These are phyloP conservation scores for Bacidia gigantensis DNA, from an alignment of 495 filamentous ascomycete species.

Conservation along the genomic window DNA sequence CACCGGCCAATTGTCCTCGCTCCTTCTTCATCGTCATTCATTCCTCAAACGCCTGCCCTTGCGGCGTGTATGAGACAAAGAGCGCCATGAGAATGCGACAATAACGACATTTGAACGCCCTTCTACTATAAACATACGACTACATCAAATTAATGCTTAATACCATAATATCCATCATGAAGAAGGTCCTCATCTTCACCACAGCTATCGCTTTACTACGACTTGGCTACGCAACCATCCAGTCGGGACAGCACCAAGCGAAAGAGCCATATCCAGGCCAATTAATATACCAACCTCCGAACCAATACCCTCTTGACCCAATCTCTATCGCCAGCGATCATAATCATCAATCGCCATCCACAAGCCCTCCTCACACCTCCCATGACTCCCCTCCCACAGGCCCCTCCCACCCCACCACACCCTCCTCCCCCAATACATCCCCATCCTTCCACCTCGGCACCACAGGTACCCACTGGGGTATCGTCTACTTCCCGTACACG, in stretches of 20 bases:
- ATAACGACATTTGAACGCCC: not conserved
- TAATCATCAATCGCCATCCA: not conserved
- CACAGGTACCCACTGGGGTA: constrained; percentile 52
- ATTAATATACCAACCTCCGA: not conserved
- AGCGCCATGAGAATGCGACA: not conserved
- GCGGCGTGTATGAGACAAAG: not conserved
- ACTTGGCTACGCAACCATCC: not conserved
- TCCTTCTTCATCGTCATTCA: not conserved
- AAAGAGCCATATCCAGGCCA: not conserved
- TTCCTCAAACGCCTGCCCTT: not conserved
- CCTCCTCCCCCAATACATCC: constrained; percentile 1
- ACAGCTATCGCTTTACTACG: not conserved
- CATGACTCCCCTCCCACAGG: not conserved
- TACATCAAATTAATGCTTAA: constrained; percentile 3
- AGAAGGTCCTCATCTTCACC: not conserved
- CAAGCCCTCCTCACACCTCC: not conserved
- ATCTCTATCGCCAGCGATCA: not conserved
- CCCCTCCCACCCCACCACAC: not conserved
- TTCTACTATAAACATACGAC: not conserved
- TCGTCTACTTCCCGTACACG: constrained; percentile 84
- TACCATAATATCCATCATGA: not conserved
- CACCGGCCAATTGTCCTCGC: not conserved
- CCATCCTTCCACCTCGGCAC: constrained; percentile 1
- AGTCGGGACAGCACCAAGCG: not conserved
- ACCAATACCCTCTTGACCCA: not conserved